Evolutionary conservation across 2,329 filamentous ascomycete genomes (phyloP).

Genomic region (Venturia carpophila): DNA sequence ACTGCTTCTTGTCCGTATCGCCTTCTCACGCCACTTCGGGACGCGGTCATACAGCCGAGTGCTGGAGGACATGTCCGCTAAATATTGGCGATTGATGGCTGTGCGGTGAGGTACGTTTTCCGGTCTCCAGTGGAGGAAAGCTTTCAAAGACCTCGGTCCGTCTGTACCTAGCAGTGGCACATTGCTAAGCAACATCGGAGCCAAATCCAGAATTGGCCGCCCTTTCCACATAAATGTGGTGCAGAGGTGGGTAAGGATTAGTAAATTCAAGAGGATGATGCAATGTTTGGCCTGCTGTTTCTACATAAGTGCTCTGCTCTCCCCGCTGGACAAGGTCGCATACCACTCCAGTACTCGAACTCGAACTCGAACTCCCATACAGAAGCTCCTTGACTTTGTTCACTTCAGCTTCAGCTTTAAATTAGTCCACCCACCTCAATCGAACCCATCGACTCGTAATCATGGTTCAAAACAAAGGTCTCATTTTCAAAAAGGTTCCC

Average conservation of each 20-base stretch:
- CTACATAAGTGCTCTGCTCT: background rate
- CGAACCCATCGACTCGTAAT: constrained; percentile 21
- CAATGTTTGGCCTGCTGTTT: background rate
- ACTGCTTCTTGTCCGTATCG: background rate
- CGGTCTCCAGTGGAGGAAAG: background rate
- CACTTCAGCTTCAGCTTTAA: background rate
- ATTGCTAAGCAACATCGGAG: constrained; percentile 8
- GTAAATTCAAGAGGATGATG: constrained; percentile 7
- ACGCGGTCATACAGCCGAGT: background rate
- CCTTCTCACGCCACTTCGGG: background rate
- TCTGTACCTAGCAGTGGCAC: too few relatives aligned
- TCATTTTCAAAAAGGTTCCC: constrained; percentile 66
- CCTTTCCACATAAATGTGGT: background rate
- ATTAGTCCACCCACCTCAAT: background rate
- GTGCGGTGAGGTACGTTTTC: background rate
- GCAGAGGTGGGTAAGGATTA: constrained; percentile 1
- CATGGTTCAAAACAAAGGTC: constrained; percentile 61
- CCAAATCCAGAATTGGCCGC: constrained; percentile 1
- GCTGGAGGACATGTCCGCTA: background rate
- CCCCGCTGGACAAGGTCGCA: background rate
- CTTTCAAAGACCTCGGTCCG: constrained; percentile 10
- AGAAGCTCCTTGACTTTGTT: background rate
- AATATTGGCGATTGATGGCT: background rate
- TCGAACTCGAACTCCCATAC: too few relatives aligned
- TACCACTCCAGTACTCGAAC: background rate